Conservation (phyloP, 805 yeast genomes). For the Saturnispora quitensis region DNA sequence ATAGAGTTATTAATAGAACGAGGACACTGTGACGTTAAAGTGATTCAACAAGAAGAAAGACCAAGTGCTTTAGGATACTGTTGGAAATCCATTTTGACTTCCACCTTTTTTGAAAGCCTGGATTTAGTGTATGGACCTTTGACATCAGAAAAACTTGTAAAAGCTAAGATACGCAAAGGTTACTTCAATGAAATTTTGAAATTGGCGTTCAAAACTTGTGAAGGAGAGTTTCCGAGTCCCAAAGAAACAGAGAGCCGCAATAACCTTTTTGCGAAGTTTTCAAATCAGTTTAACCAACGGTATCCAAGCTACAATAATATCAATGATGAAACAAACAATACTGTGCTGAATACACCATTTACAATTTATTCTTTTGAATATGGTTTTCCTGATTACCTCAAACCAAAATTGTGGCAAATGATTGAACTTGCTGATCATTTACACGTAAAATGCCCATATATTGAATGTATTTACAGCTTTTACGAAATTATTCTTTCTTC, state of each 20-base stretch:
- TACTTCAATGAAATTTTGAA: constrained; percentile 17
- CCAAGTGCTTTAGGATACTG: constrained; percentile 22
- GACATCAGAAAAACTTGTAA: constrained; percentile 7
- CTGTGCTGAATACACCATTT: constrained; percentile 11
- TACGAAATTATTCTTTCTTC: constrained; percentile 15
- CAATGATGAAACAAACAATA: constrained; percentile 7
- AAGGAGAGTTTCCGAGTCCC: constrained; percentile 21
- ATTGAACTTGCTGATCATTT: constrained; percentile 11
- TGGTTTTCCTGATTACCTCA: constrained; percentile 14
- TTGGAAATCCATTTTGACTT: constrained; percentile 25
- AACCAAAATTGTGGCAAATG: constrained; percentile 17
- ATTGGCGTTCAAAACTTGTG: constrained; percentile 19
- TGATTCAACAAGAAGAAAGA: constrained; percentile 19
- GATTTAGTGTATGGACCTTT: constrained; percentile 18
- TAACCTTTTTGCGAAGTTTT: constrained; percentile 13
- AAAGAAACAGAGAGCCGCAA: constrained; percentile 11
- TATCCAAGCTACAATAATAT: constrained; percentile 5
- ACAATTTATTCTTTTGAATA: constrained; percentile 18
- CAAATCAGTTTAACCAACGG: constrained; percentile 18
- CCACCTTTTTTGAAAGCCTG: constrained; percentile 18
- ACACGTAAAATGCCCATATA: constrained; percentile 16
- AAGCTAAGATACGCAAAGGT: constrained; percentile 14
- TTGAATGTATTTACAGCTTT: constrained; percentile 19
- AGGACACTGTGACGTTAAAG: constrained; percentile 21
- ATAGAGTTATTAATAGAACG: constrained; percentile 17